phyloP scores from a whole-genome alignment of 2,329 filamentous ascomycete species.

The Thelonectria discophora region DNA sequence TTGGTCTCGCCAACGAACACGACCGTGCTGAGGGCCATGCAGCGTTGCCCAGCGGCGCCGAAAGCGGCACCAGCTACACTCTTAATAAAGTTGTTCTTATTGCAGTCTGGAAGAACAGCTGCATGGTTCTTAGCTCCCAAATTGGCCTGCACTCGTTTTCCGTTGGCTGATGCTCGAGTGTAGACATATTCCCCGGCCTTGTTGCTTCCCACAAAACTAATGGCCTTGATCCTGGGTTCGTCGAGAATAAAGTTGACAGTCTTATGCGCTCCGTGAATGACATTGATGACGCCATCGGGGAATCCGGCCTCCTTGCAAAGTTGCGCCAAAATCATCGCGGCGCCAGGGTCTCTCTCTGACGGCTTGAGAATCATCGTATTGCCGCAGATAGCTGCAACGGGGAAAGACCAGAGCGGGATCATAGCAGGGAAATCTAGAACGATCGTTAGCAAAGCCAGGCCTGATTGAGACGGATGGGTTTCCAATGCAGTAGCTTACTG shows the following conservation, averaged over 20 bases:
- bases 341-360: slow-evolving; percentile 80
- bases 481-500: slow-evolving; percentile 56
- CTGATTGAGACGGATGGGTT: background rate
- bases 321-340: slow-evolving; percentile 81
- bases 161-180: slow-evolving; percentile 71
- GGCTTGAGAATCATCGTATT: slow-evolving; percentile 84
- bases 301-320: slow-evolving; percentile 78
- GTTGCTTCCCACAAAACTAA: slow-evolving; percentile 75
- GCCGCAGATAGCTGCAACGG: slow-evolving; percentile 79
- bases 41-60: slow-evolving; percentile 73
- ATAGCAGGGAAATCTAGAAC: slow-evolving; percentile 78
- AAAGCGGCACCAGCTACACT: slow-evolving; percentile 74
- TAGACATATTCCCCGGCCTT: slow-evolving; percentile 76
- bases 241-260: slow-evolving; percentile 76
- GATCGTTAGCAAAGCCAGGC: background rate
- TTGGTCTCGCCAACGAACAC: slow-evolving; percentile 73
- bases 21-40: slow-evolving; percentile 73
- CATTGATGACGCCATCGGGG: slow-evolving; percentile 75
- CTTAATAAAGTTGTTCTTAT: slow-evolving; percentile 74
- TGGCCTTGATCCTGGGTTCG: slow-evolving; percentile 73
- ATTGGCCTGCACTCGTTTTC: slow-evolving; percentile 76
- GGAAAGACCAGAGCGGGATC: slow-evolving; percentile 85
- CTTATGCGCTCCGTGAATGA: slow-evolving; percentile 70
- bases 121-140: slow-evolving; percentile 77
- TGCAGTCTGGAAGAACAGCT: slow-evolving; percentile 71